Percentiles rank a stretch among this genome's conserved stretches.
These are phyloP conservation scores for Trichocomaceae sp. DNA, from an alignment of 2,329 filamentous ascomycete species.

Conservation along the genomic window DNA sequence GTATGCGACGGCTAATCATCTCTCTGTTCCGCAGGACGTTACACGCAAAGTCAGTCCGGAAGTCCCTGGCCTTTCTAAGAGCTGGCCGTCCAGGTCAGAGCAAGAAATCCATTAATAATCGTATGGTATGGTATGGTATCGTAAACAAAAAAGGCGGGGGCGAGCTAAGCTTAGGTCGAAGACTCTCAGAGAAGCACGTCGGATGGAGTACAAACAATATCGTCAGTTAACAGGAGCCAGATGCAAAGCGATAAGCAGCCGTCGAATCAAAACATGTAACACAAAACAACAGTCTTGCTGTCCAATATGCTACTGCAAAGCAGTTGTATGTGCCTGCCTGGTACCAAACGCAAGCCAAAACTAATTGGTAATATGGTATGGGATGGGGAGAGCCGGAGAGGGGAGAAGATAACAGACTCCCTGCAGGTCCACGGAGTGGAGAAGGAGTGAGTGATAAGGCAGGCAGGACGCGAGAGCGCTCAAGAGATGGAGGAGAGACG, in stretches of 20 bases:
- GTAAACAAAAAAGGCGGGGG: not conserved
- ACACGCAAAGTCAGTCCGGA: slow-evolving; percentile 7
- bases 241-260: not conserved
- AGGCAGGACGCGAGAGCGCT: not conserved
- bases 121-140: not conserved
- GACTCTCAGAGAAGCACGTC: not conserved
- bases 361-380: slow-evolving; percentile 11
- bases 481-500: not conserved
- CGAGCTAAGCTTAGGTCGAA: not conserved
- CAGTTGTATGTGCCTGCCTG: not conserved
- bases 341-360: not conserved
- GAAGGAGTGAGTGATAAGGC: not conserved
- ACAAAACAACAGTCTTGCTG: not conserved
- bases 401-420: not conserved
- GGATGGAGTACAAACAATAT: not conserved
- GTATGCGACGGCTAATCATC: slow-evolving; percentile 40
- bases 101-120: slow-evolving; percentile 12
- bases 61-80: slow-evolving; percentile 5
- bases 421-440: not conserved
- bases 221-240: not conserved
- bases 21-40: slow-evolving; percentile 29
- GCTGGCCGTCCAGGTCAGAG: slow-evolving; percentile 15
- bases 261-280: not conserved
- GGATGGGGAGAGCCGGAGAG: not conserved
- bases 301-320: slow-evolving; percentile 1